These are phyloP conservation scores for Heliocybe sulcata DNA, from an alignment of 1,284 basidiomycete species.

Conservation along the genomic window DNA sequence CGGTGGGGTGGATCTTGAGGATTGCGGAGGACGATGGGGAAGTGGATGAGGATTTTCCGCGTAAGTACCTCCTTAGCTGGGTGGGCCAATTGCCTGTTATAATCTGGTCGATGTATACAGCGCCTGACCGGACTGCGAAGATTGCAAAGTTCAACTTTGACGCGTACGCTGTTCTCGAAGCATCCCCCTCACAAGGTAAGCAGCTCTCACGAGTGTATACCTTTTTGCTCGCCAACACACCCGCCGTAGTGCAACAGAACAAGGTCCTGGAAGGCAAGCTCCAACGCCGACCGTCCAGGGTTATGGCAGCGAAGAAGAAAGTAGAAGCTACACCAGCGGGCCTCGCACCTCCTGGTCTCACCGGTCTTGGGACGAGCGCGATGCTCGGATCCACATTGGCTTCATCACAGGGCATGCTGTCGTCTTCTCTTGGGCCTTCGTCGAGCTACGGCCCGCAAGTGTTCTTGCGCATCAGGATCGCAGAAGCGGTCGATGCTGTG, in stretches of 20 bases:
- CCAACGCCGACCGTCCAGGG: conserved; percentile 66
- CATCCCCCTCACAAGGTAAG: conserved; percentile 71
- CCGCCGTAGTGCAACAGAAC: conserved; percentile 74
- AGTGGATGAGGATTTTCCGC: conserved; percentile 97
- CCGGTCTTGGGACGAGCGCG: conserved; percentile 22
- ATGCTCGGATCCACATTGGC: conserved; percentile 29
- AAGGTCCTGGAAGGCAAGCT: conserved; percentile 70
- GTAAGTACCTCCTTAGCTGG: conserved; percentile 35
- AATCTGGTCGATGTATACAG: conserved; percentile 32
- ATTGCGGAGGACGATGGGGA: conserved; percentile 98
- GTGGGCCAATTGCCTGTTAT: conserved; percentile 4
- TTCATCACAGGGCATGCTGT: conserved; percentile 37
- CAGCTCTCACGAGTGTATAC: conserved; percentile 4
- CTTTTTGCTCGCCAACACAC: background rate
- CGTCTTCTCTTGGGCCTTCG: conserved; percentile 58
- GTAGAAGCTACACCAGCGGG: conserved; percentile 18
- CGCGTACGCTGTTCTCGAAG: conserved; percentile 83
- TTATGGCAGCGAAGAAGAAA: conserved; percentile 58
- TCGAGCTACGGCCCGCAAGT: conserved; percentile 72
- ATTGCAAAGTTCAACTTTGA: conserved; percentile 88
- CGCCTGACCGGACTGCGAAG: conserved; percentile 82
- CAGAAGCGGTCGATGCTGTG: conserved; percentile 70
- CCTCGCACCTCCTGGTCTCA: conserved; percentile 20
- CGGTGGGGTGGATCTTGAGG: conserved; percentile 89
- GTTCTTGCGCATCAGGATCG: conserved; percentile 73